Percentiles rank a stretch among this genome's conserved stretches.
phyloP scores from a whole-genome alignment of 306 rosid species.

The Crataegus laevigata region DNA sequence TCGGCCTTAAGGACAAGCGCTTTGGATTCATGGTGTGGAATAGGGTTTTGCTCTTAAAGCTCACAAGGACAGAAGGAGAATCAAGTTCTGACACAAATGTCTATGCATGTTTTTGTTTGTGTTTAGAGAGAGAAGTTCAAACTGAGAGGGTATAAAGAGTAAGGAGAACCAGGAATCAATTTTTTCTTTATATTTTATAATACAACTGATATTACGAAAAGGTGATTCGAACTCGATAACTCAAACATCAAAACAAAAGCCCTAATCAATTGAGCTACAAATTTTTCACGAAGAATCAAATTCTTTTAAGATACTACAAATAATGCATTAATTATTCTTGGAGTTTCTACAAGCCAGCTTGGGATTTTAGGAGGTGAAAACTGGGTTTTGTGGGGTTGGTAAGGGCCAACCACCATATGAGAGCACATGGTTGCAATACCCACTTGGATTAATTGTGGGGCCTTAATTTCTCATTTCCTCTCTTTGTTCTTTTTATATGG shows the following conservation, averaged over 20 bases:
- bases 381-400: slow-evolving; percentile 7
- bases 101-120: not conserved
- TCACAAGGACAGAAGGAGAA: slow-evolving; percentile 4
- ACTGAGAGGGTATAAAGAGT: slow-evolving; percentile 2
- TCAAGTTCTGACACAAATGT: slow-evolving; percentile 20
- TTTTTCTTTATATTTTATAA: no score
- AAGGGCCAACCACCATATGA: slow-evolving; percentile 23
- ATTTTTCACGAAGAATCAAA: not conserved
- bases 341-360: not conserved
- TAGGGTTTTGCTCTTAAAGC: not conserved
- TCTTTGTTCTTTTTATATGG: not conserved
- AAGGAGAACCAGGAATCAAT: not conserved
- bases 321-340: not conserved
- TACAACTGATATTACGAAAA: no score
- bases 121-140: not conserved
- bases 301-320: not conserved
- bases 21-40: not conserved
- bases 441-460: slow-evolving; percentile 18
- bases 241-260: no score
- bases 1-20: not conserved
- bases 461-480: slow-evolving; percentile 1
- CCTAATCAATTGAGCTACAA: not conserved
- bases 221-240: no score
- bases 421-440: slow-evolving; percentile 33
- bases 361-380: not conserved